Conservation (phyloP, 2,329 filamentous ascomycete genomes). For the Xylariaceae sp. region DNA sequence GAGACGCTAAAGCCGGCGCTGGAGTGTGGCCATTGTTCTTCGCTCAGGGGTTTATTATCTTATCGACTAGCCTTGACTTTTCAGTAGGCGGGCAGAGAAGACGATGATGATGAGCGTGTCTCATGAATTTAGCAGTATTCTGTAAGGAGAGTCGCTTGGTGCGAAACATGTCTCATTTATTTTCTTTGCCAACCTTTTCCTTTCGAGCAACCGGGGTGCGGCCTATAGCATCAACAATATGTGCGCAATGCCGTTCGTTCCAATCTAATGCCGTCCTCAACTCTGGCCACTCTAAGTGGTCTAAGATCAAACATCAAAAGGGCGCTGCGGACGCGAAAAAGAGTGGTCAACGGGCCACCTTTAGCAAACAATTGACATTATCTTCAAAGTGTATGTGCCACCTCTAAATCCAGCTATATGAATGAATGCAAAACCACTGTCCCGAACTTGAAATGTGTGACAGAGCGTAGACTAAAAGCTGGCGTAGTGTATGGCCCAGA, state of each 20-base stretch:
- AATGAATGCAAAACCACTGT: constrained; percentile 3
- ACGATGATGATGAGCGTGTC: too few relatives aligned
- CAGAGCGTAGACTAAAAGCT: background rate
- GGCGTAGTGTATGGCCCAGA: constrained; percentile 69
- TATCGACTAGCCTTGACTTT: too few relatives aligned
- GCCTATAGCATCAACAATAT: constrained; percentile 30
- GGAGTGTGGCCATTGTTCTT: too few relatives aligned
- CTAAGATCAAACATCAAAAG: constrained; percentile 94
- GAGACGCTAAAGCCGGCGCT: too few relatives aligned
- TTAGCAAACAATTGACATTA: constrained; percentile 69
- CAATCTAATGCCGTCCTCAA: constrained; percentile 39
- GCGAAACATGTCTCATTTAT: constrained; percentile 17
- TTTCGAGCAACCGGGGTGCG: constrained; percentile 10
- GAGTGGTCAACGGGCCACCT: constrained; percentile 62
- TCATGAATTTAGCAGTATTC: too few relatives aligned
- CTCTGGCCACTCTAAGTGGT: constrained; percentile 89
- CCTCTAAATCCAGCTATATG: background rate
- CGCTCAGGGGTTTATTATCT: too few relatives aligned
- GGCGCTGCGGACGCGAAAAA: constrained; percentile 79
- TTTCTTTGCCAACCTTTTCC: constrained; percentile 5
- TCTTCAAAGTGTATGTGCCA: constrained; percentile 64
- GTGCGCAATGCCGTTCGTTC: constrained; percentile 46
- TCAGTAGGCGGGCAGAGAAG: too few relatives aligned
- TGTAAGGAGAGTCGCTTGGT: too few relatives aligned
- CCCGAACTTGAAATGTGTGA: constrained; percentile 6